Evolutionary conservation across 192 early-diverging fungal species (phyloP), one percentile per base, ranked within the genome.

Genomic region (Funneliformis geosporum): DNA sequence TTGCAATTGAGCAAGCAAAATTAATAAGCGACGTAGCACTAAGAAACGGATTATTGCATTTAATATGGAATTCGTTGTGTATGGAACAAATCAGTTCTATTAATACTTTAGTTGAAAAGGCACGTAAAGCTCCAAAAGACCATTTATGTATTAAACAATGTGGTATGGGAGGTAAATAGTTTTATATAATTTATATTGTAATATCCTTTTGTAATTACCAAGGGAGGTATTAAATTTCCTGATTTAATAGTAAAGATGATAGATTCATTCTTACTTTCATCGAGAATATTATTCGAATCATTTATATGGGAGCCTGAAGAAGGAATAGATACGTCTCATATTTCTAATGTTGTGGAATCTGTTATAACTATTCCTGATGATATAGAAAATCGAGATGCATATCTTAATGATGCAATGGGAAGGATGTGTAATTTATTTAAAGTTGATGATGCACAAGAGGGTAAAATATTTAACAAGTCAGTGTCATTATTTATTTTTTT

Each of bases 1-100:
- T 27, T 27, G n/a, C 62, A 64, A 64, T 64, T 64, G 62, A 64
- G 12, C 62, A 64, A 64, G 25, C 27, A 27, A 64, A 27, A 64
- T 64, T 64, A 27, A 64, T 27, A 27, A 64, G n/a, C 18, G 25
- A 28, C 4, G 62, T 4, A 10, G 62, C 27, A 64, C 27, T 64
- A 64, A 28, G 12, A 64, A 64, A 64, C 25, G 62, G 62, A 11
- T 28, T 64, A 64, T 64, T 64, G 25, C 25, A 64, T 28, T 10
- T 14, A 64, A 64, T 64, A 3, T 64, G 25, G 62, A 27, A 64
- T 28, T 11, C 9, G 11, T 27, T 64, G 12, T 21, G 23, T 64
- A 27, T 64, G 25, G 23, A 64, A 64, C n/a, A 64, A 64, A 27
- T 28, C 11, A 64, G 23, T 64, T 64, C 62, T 64, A 64, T 64